These are phyloP conservation scores for Bipolaris sorokiniana DNA, from an alignment of 2,329 filamentous ascomycete species.

Conservation along the genomic window DNA sequence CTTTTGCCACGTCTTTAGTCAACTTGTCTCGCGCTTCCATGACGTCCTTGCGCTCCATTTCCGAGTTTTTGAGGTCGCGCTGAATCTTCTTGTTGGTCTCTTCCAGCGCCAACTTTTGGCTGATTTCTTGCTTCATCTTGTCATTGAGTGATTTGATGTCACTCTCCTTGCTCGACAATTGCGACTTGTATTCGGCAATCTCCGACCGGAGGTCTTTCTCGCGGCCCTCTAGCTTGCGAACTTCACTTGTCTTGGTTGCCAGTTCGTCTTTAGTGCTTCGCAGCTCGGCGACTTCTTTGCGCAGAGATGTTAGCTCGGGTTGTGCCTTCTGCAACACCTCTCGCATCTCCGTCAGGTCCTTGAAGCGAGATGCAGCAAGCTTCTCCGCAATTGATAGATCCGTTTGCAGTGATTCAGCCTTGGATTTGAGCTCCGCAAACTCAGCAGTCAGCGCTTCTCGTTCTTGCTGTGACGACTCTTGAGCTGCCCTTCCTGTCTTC, in stretches of 20 bases:
- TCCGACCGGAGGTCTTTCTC: conserved; percentile 84
- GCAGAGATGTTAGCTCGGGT: conserved; percentile 79
- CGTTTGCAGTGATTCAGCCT: conserved; percentile 73
- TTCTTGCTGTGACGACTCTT: conserved; percentile 58
- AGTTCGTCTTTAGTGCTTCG: conserved; percentile 79
- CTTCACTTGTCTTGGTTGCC: conserved; percentile 63
- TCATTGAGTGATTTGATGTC: conserved; percentile 81
- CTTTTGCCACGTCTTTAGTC: conserved; percentile 70
- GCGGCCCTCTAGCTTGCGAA: conserved; percentile 78
- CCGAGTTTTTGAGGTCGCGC: conserved; percentile 77
- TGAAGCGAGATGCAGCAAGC: conserved; percentile 84
- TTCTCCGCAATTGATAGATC: conserved; percentile 87
- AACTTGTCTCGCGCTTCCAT: conserved; percentile 75
- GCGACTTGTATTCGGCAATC: conserved; percentile 70
- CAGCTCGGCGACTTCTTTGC: conserved; percentile 76
- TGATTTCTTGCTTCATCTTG: conserved; percentile 76
- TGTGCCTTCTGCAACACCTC: conserved; percentile 84
- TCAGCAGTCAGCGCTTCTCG: conserved; percentile 66
- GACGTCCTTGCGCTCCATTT: conserved; percentile 80
- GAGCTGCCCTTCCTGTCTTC: conserved; percentile 56
- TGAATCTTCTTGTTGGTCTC: conserved; percentile 76
- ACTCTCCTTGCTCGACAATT: conserved; percentile 73
- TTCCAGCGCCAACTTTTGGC: conserved; percentile 74
- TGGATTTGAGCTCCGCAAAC: conserved; percentile 73
- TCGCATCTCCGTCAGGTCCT: conserved; percentile 80